Evolutionary conservation across 73 alveolate genomes (phyloP).

Genomic region (Paraurostyla sp.): DNA sequence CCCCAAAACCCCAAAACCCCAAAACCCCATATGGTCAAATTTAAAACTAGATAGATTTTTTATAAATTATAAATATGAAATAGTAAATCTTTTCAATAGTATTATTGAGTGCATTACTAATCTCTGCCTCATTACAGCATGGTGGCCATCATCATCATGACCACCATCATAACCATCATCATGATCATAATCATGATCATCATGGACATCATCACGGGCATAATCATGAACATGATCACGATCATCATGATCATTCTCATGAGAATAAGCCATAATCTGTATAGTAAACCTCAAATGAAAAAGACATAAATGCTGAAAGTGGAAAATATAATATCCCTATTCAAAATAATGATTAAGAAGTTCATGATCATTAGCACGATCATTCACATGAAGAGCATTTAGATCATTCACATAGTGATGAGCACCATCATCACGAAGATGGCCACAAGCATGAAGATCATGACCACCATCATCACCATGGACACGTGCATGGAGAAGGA

Average conservation of each 20-base stretch:
- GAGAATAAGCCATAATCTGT: not conserved
- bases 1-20: too few species aligned
- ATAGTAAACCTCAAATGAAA: not conserved
- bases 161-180: conserved; percentile 45
- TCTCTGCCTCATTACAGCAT: not conserved
- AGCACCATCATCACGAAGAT: conserved; percentile 5
- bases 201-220: not conserved
- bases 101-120: not conserved
- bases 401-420: not conserved
- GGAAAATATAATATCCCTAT: not conserved
- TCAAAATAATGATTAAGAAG: not conserved
- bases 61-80: too few species aligned
- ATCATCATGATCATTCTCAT: conserved; percentile 15
- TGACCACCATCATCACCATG: conserved; percentile 64
- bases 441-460: conserved; percentile 62
- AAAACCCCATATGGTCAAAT: too few species aligned
- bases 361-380: conserved; percentile 45
- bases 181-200: conserved; percentile 41
- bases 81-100: too few species aligned
- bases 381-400: conserved; percentile 23
- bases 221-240: not conserved
- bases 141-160: conserved; percentile 48
- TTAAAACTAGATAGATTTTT: too few species aligned
- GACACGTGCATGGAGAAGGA: conserved; percentile 68
- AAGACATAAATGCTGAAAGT: not conserved